A percentile compares a stretch with the other conserved stretches of the same genome.
phyloP scores from a whole-genome alignment of 768 basidiomycete species.

The Fibroporia radiculosa region DNA sequence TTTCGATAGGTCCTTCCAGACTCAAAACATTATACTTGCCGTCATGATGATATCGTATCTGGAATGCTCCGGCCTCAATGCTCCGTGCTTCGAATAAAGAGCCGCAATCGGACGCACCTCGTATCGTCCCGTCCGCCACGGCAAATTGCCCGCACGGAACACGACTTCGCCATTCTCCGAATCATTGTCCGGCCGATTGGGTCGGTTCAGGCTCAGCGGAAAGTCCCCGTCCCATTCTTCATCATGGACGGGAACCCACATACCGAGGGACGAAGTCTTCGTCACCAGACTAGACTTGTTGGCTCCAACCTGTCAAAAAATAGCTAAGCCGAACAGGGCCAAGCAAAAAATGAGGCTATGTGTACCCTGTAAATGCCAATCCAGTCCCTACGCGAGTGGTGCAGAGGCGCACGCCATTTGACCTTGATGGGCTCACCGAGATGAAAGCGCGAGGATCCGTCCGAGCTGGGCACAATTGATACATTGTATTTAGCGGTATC shows the following conservation, averaged over 20 bases:
- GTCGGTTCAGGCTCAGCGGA: slow-evolving; percentile 40
- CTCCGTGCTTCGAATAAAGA: background rate
- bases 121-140: slow-evolving; percentile 82
- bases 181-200: slow-evolving; percentile 29
- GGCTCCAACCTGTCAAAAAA: slow-evolving; percentile 59
- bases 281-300: slow-evolving; percentile 82
- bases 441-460: slow-evolving; percentile 59
- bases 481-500: slow-evolving; percentile 78
- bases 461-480: slow-evolving; percentile 45
- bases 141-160: slow-evolving; percentile 74
- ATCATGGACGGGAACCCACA: slow-evolving; percentile 88
- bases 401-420: slow-evolving; percentile 78
- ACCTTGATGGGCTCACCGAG: slow-evolving; percentile 87
- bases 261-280: slow-evolving; percentile 74
- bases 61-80: background rate
- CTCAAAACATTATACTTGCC: slow-evolving; percentile 96
- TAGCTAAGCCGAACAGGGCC: slow-evolving; percentile 2
- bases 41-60: slow-evolving; percentile 89
- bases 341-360: background rate
- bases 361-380: slow-evolving; percentile 83
- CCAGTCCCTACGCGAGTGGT: slow-evolving; percentile 92
- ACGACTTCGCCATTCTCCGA: slow-evolving; percentile 56
- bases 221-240: slow-evolving; percentile 92
- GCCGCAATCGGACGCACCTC: slow-evolving; percentile 46
- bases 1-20: slow-evolving; percentile 76